These are phyloP conservation scores for Conoideocrella luteorostrata DNA, from an alignment of 2,329 filamentous ascomycete species.

Conservation along the genomic window DNA sequence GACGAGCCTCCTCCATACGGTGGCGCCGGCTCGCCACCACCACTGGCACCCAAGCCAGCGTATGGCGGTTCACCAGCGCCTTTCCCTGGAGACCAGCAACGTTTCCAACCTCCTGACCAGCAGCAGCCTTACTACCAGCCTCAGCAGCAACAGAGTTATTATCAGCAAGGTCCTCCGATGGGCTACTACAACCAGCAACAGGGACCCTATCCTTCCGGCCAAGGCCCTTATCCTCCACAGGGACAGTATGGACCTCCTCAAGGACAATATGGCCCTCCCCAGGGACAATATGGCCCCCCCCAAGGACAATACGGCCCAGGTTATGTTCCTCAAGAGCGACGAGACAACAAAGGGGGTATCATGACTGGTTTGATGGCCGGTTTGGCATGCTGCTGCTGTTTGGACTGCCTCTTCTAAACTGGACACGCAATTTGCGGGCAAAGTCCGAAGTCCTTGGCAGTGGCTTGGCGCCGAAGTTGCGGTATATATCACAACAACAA, in stretches of 20 bases:
- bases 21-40: constrained; percentile 22
- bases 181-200: constrained; percentile 37
- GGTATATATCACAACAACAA: background rate
- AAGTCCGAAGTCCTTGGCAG: background rate
- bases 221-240: constrained; percentile 27
- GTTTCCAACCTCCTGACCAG: constrained; percentile 18
- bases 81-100: constrained; percentile 11
- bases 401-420: constrained; percentile 48
- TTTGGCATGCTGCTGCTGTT: constrained; percentile 52
- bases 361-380: constrained; percentile 42
- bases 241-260: constrained; percentile 26
- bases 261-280: constrained; percentile 29
- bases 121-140: constrained; percentile 19
- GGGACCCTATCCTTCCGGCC: constrained; percentile 26
- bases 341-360: constrained; percentile 27
- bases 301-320: constrained; percentile 21
- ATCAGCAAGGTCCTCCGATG: constrained; percentile 36
- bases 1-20: constrained; percentile 46
- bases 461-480: background rate
- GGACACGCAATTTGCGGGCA: background rate
- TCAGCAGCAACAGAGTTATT: constrained; percentile 28
- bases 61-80: constrained; percentile 30
- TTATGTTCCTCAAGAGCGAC: constrained; percentile 28
- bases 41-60: constrained; percentile 32
- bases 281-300: constrained; percentile 25